phyloP scores from a whole-genome alignment of 192 early-diverging fungal genomes.

The Cladochytrium replicatum region DNA sequence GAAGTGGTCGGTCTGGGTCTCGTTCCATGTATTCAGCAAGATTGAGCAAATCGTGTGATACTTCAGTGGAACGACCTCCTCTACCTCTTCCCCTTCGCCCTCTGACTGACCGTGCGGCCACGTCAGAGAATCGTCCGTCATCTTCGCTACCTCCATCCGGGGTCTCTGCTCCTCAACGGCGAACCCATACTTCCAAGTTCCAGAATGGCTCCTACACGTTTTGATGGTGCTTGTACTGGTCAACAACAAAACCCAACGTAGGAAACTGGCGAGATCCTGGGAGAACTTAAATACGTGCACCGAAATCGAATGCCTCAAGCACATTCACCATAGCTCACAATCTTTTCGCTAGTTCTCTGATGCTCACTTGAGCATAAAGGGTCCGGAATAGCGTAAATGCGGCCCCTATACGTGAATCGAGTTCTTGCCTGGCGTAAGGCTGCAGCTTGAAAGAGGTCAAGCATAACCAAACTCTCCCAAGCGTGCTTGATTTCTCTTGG shows the following conservation, averaged over 20 bases:
- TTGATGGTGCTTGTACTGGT: slow-evolving; percentile 62
- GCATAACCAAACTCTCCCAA: slow-evolving; percentile 53
- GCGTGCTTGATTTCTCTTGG: slow-evolving; percentile 73
- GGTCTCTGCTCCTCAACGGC: slow-evolving; percentile 25
- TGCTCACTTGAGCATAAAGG: slow-evolving; percentile 44
- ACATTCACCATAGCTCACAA: slow-evolving; percentile 73
- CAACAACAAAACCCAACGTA: slow-evolving; percentile 89
- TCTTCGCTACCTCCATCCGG: too few relatives aligned
- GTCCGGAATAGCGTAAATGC: slow-evolving; percentile 92
- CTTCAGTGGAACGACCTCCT: too few relatives aligned
- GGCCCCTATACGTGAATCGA: slow-evolving; percentile 86
- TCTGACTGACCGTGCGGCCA: too few relatives aligned
- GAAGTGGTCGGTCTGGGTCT: too few relatives aligned
- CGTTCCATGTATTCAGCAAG: too few relatives aligned
- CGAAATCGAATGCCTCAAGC: not conserved
- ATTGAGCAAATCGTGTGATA: too few relatives aligned
- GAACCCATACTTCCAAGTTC: slow-evolving; percentile 61
- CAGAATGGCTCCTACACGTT: slow-evolving; percentile 76
- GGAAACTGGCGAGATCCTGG: slow-evolving; percentile 91
- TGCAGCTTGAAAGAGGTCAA: slow-evolving; percentile 63
- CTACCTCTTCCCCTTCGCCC: too few relatives aligned
- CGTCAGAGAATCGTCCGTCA: too few relatives aligned
- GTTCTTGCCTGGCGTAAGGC: slow-evolving; percentile 78
- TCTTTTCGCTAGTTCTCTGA: slow-evolving; percentile 37
- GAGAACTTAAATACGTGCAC: not conserved